Base-by-base conservation (phyloP, 2,329 filamentous ascomycete genomes). In the Chaetomiaceae sp. region DNA sequence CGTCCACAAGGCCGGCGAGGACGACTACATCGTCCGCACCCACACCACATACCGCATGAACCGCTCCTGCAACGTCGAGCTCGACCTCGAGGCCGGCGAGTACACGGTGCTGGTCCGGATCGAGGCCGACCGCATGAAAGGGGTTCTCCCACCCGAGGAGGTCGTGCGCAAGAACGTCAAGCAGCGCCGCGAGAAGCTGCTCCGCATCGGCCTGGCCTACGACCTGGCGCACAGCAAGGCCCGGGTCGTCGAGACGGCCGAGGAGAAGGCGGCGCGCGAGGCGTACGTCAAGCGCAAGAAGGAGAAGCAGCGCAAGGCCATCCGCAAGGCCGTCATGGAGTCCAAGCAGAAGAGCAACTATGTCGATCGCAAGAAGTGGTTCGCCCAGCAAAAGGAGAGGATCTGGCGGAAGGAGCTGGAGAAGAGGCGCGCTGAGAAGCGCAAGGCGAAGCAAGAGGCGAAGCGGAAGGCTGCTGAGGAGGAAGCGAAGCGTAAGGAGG, bases 191-290 rank as follows among this genome's bases (percentile, higher is more conserved):
- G 79, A 82, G 40, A 84, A 84, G 66, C 70, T 84, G 2, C 74
- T 78, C 1, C 76, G 80, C 36, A 77, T 83, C 6, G 81, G 80
- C 2, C 73, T 75, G 36, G 76, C 80, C 0, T 84, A 84, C 55
- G 81, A 84, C 60, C 62, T 83, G 6, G 81, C 81, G 0, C 81
- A 84, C 61, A 77, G 73, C 68, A 83, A 83, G 65, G 80, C 78
- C 1, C 75, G 76, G 58, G 74, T 79, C 2, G 68, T 71, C 20
- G 74, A 76, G 57, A 72, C 79, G 22, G 68, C 75, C 22, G 75
- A 79, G 63, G 73, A 76, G 61, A 71, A 73, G 53, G 72, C 77
- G 53, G 72, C 76, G 45, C 68, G 75, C 45, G 77, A 79, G 67
- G 76, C 75, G 0, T 77, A 74, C 43, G 65, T 67, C n/a, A 73